Base-by-base conservation (phyloP, 805 yeast species). In the Teunomyces tritomae region DNA sequence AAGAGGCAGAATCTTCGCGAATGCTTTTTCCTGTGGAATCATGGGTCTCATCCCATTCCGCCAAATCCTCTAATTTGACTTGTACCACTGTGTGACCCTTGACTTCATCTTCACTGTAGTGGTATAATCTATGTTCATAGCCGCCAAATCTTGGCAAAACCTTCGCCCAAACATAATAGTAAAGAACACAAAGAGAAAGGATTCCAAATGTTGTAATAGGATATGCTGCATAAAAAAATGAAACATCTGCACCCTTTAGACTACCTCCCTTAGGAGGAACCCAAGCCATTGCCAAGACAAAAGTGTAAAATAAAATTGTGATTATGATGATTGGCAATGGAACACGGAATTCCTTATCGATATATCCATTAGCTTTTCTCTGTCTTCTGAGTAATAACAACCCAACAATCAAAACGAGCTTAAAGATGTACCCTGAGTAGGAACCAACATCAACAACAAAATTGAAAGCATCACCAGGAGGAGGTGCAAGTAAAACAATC, bases 221-320 rank as follows among this genome's bases (percentile, higher is more conserved):
- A 50, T 73, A 72, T 0, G 76, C 65, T 14, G 71, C 70, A 51
- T 73, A 73, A 54, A 73, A 72, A 53, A 73, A 73, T 4, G 72
- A 59, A 17, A 71, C 75, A 51, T 73, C 77, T 40, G 68, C 59
- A 6, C 77, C 77, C 29, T 55, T 70, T 48, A 71, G 58, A 2
- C 69, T 57, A 2, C 73, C 73, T 34, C 50, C 52, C 46, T 63
- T 53, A 24, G 77, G 77, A 26, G 77, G 77, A 34, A 73, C 76
- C 52, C 66, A 73, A 0, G 76, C 68, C 63, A 72, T 65, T 11
- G 65, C 69, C 47, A 72, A 56, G 16, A 73, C 77, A 50, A 72
- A 68, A 10, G 62, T 27, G 28, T 68, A 58, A 56, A 63, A 73
- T n/a, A 68, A 49, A 6, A 70, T 51, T 6, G 67, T 62, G 35